These are phyloP conservation scores for Colletotrichum australisinense DNA, from an alignment of 2,329 filamentous ascomycete species.

Conservation along the genomic window DNA sequence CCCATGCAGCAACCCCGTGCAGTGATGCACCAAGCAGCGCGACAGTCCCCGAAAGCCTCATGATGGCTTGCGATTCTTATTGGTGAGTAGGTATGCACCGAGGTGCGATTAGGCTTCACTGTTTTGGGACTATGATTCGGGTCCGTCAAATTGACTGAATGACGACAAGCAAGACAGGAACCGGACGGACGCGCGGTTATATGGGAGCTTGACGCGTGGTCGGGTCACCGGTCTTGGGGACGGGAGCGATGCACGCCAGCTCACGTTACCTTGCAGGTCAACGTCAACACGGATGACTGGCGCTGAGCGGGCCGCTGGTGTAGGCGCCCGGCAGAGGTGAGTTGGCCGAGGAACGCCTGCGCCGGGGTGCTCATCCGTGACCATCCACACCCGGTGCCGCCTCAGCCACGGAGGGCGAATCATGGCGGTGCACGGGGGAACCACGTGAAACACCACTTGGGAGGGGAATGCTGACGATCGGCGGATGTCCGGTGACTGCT, in stretches of 20 bases:
- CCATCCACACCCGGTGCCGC: neutral
- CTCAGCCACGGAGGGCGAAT: conserved; percentile 20
- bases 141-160: neutral
- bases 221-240: conserved; percentile 13
- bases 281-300: neutral
- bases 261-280: neutral
- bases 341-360: conserved; percentile 33
- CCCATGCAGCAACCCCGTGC: conserved; percentile 52
- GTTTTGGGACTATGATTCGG: neutral
- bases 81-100: neutral
- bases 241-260: neutral
- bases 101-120: neutral
- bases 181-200: conserved; percentile 14
- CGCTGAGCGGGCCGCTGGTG: conserved; percentile 12
- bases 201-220: conserved; percentile 29
- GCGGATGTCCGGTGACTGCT: conserved; percentile 16
- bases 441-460: conserved; percentile 21
- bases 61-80: conserved; percentile 35
- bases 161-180: neutral
- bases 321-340: neutral
- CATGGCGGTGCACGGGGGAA: conserved; percentile 21
- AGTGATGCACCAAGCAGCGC: conserved; percentile 44
- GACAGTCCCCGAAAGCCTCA: conserved; percentile 44
- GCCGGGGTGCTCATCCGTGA: neutral
- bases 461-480: conserved; percentile 5